Conservation (phyloP, 345 rosid genomes). For the Boechera stricta region DNA sequence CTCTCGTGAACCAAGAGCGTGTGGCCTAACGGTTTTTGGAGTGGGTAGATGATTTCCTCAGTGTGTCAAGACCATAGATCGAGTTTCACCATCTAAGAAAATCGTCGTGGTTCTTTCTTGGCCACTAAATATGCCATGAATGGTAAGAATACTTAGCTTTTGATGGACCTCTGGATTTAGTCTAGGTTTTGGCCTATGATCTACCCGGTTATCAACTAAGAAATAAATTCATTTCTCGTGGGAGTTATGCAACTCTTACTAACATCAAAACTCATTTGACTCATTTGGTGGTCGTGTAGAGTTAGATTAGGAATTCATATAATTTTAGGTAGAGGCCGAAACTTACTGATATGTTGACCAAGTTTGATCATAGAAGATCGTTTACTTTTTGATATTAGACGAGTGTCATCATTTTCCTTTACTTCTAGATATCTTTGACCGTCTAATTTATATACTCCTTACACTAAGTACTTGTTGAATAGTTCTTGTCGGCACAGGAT, state of each 20-base stretch:
- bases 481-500: background rate
- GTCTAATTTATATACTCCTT: background rate
- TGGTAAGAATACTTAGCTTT: no score
- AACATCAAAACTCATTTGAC: background rate
- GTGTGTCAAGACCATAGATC: no score
- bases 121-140: no score
- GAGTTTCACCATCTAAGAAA: no score
- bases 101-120: no score
- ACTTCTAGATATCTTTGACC: slow-evolving; percentile 15
- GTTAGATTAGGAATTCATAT: background rate
- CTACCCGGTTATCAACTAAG: no score
- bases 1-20: no score
- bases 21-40: no score
- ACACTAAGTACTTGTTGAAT: slow-evolving; percentile 10
- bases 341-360: background rate
- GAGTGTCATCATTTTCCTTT: background rate
- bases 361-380: slow-evolving; percentile 5
- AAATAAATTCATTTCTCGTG: background rate
- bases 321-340: background rate
- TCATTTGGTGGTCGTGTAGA: background rate
- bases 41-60: no score
- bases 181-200: no score
- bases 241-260: background rate
- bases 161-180: no score
- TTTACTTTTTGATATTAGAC: slow-evolving; percentile 8